Conservation (phyloP, 768 basidiomycete genomes). For the Cantharellus anzutake region DNA sequence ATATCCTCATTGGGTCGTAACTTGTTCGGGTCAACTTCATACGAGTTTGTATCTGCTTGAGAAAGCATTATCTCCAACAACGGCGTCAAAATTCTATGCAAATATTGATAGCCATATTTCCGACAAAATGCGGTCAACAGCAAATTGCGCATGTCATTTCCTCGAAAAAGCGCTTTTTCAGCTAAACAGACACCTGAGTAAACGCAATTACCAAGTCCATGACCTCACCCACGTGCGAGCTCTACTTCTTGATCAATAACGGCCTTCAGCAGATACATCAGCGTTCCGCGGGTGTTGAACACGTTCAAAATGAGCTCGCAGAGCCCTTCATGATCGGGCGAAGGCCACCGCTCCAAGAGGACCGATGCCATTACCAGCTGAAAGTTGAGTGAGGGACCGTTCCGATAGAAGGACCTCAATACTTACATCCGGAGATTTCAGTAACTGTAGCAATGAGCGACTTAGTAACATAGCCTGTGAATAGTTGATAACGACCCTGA, state of each 20-base stretch:
- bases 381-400: not conserved
- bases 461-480: not conserved
- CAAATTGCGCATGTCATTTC: conserved; percentile 74
- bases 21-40: conserved; percentile 49
- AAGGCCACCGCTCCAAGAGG: conserved; percentile 72
- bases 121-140: conserved; percentile 73
- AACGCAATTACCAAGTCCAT: not conserved
- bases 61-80: conserved; percentile 55
- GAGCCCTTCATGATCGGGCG: conserved; percentile 54
- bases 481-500: conserved; percentile 16
- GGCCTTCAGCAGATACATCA: conserved; percentile 57
- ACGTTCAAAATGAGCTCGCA: conserved; percentile 70
- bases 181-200: conserved; percentile 25
- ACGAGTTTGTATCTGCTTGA: conserved; percentile 53
- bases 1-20: conserved; percentile 35
- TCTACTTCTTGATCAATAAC: conserved; percentile 77
- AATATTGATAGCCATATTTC: conserved; percentile 82
- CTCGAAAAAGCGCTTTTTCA: conserved; percentile 68
- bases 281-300: conserved; percentile 56
- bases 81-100: conserved; percentile 61
- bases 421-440: not conserved
- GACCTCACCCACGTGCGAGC: conserved; percentile 31
- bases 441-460: not conserved
- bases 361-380: conserved; percentile 55
- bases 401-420: not conserved